Conservation (phyloP, 768 basidiomycete species). For the Boletus sp. region DNA sequence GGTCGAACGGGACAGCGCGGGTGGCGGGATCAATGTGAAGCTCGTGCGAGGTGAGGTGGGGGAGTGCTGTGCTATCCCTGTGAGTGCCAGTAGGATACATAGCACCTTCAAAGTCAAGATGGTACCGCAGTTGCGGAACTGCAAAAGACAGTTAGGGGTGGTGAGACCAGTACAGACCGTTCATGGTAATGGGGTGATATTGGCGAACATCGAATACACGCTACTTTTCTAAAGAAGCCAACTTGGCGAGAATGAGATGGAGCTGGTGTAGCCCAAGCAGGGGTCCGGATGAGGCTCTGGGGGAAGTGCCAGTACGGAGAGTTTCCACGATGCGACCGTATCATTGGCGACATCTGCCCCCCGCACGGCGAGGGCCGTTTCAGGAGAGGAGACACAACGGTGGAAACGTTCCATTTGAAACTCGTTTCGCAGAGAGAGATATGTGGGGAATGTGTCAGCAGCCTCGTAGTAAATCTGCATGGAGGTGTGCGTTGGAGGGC, state of each 20-base stretch:
- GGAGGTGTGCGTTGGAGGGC: slow-evolving; percentile 36
- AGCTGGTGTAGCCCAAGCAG: slow-evolving; percentile 23
- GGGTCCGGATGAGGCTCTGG: slow-evolving; percentile 2
- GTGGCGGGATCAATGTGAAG: slow-evolving; percentile 32
- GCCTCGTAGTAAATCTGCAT: slow-evolving; percentile 33
- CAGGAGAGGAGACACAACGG: slow-evolving; percentile 19
- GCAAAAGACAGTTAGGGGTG: slow-evolving; percentile 1
- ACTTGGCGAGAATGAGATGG: slow-evolving; percentile 27
- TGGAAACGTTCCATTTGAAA: slow-evolving; percentile 30
- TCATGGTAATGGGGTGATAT: slow-evolving; percentile 21
- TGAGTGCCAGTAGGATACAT: slow-evolving; percentile 30
- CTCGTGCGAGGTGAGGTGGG: slow-evolving; percentile 30
- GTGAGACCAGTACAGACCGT: slow-evolving; percentile 1
- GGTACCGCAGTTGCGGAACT: slow-evolving; percentile 22
- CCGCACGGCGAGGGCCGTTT: slow-evolving; percentile 22
- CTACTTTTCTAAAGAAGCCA: slow-evolving; percentile 27
- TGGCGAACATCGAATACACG: slow-evolving; percentile 34
- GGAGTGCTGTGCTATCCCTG: background rate
- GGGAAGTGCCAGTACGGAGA: slow-evolving; percentile 7
- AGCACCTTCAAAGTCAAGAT: slow-evolving; percentile 35
- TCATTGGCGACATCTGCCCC: slow-evolving; percentile 42
- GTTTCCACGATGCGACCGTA: slow-evolving; percentile 29
- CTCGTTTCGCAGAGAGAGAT: slow-evolving; percentile 39
- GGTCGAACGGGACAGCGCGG: slow-evolving; percentile 28
- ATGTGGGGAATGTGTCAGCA: slow-evolving; percentile 19